Base-by-base conservation (phyloP, 495 filamentous ascomycete species). In the Penicillium soppii region DNA sequence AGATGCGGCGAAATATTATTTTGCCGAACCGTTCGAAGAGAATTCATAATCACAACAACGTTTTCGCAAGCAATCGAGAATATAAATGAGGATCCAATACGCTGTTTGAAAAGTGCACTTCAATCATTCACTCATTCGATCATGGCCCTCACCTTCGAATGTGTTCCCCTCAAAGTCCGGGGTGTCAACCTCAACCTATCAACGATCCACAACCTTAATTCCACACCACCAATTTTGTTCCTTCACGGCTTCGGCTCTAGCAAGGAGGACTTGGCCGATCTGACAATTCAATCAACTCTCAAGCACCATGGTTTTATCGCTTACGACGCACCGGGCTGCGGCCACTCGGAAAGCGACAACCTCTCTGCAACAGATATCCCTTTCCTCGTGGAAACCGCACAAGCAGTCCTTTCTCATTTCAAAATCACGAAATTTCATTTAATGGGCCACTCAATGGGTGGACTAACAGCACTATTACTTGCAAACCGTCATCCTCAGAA, bases 371-470 rank as follows among this genome's bases (percentile, higher is more conserved):
- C 39, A 6, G 53, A 60, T 21, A 66, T 66, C n/a, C 52, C 65
- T 8, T 68, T 68, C 50, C 58, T 68, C 1, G 58, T 68, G 42
- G 53, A 50, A 17, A 63, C 59, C 13, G 58, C 59, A 8, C 38
- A 56, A 41, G 58, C 53, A 0, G 20, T 66, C 3, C 58, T 68
- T 0, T 21, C 43, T 3, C 47, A 58, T 36, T 65, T 59, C 48
- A 35, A 52, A 8, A 60, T 68, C 30, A 41, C 30, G 33, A 19
- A 45, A 22, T 58, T 66, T 50, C 62, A 66, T 15, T 26, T 68
- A 1, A 63, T 63, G 4, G 62, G 62, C 38, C 65, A 66, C 40
- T 68, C 59, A 5, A 68, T 68, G 62, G 62, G 65, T 12, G 65
- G 65, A 0, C 47, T 66, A 0, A 60, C 62, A 8, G 62, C 59